Percentiles rank a stretch among this genome's conserved stretches.
Evolutionary conservation across 768 basidiomycete species (phyloP).

Genomic region (Auricularia heimuer): DNA sequence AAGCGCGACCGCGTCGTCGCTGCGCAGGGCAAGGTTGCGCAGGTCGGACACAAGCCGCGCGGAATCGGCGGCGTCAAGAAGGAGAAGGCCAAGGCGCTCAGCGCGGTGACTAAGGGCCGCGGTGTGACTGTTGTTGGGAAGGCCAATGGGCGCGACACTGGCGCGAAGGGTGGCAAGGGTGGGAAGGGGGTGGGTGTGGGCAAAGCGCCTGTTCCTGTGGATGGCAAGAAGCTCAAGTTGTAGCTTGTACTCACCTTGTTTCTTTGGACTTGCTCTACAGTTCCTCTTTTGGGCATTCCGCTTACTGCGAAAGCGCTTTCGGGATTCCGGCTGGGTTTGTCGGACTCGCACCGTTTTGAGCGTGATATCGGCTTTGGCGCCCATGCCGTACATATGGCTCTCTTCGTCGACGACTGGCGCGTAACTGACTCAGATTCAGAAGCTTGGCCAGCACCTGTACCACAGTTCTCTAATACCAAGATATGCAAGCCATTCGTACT

Average conservation of each 20-base stretch:
- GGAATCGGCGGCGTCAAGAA: slow-evolving; percentile 46
- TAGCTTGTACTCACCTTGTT: neutral
- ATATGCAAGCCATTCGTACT: neutral
- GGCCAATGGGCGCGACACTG: slow-evolving; percentile 15
- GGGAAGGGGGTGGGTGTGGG: neutral
- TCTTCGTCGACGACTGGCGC: too few species aligned
- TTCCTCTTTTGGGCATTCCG: too few species aligned
- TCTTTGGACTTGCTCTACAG: too few species aligned
- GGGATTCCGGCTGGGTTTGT: too few species aligned
- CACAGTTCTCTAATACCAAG: neutral
- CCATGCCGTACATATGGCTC: too few species aligned
- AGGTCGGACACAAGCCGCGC: slow-evolving; percentile 29
- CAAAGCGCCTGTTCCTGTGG: neutral
- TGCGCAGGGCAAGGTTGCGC: slow-evolving; percentile 53
- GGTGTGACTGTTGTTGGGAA: slow-evolving; percentile 87
- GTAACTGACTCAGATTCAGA: neutral
- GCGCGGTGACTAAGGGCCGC: slow-evolving; percentile 72
- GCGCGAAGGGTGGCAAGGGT: neutral
- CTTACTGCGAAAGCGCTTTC: too few species aligned
- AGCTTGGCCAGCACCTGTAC: neutral
- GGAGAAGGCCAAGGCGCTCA: slow-evolving; percentile 78
- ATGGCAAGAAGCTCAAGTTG: slow-evolving; percentile 16
- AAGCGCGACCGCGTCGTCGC: slow-evolving; percentile 63
- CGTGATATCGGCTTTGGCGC: too few species aligned
- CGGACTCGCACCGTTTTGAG: too few species aligned